Base-by-base conservation (phyloP, 306 rosid genomes). In the Fagus crenata region DNA sequence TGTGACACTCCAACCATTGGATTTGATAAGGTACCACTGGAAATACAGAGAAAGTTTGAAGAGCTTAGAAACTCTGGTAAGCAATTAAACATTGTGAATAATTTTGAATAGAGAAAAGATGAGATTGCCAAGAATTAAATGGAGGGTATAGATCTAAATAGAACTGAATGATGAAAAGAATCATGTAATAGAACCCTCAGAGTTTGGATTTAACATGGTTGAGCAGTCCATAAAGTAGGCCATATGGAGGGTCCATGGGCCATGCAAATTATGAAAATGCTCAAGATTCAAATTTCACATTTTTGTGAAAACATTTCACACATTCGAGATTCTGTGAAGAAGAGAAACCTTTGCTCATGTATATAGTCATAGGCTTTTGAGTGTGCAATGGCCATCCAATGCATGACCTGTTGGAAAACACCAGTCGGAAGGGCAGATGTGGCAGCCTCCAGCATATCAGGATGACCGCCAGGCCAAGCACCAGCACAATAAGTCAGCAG, bases 381-480 rank as follows among this genome's bases (percentile, higher is more conserved):
- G 85, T 95, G 99, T 72, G 99, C 97, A 88, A 81, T 63, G 78
- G 97, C 79, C 61, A 92, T 95, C 99, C 99, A 95, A 90, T 92
- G 90, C 99, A 95, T 95, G 83, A 96, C 92, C 88, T 90, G 93
- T 67, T 90, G 92, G 83, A 90, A 90, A 82, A 92, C 99, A 75
- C 99, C 97, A 22, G 87, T 87, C 76, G 97, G 99, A 76, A 95
- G 90, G 73, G 97, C 91, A 53, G 97, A 90, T 74, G 93, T 90
- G 37, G 97, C 99, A 77, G 22, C 90, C 87, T 95, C 97, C 80
- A 95, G 91, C 97, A 90, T 89, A 83, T 92, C 97, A 78, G 99
- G 99, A 85, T 95, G 87, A 80, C 99, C 99, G 71, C 97, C 97
- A 60, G 97, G 97, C 97, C 97, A 95, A 80, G 99, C 86, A 73